Evolutionary conservation across 192 early-diverging fungal genomes (phyloP).

Genomic region (Podila epigama): DNA sequence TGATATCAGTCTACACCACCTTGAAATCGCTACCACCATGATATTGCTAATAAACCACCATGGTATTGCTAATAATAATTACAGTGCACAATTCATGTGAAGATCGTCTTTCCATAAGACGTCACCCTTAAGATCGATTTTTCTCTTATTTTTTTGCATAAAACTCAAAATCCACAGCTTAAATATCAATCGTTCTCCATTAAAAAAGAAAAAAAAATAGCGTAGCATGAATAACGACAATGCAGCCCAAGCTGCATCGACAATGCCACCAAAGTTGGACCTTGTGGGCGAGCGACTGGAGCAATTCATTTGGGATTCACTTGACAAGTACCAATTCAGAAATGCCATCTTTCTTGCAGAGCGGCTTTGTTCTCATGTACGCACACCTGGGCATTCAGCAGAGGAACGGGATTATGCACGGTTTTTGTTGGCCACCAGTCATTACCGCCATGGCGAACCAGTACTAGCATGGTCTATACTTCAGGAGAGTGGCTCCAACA

Average conservation of each 20-base stretch:
- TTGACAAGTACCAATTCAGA: conserved; percentile 50
- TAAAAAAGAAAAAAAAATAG: too few species aligned
- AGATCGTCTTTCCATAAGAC: too few species aligned
- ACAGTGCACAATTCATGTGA: too few species aligned
- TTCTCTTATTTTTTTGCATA: too few species aligned
- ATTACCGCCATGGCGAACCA: conserved; percentile 42
- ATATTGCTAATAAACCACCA: too few species aligned
- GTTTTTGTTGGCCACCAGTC: conserved; percentile 48
- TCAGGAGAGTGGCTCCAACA: conserved; percentile 24
- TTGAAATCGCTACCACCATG: too few species aligned
- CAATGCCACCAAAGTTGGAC: conserved; percentile 6
- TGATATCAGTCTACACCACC: too few species aligned
- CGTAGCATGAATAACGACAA: too few species aligned
- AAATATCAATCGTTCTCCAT: too few species aligned
- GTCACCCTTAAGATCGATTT: too few species aligned
- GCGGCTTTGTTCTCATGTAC: conserved; percentile 24
- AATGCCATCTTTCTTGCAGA: conserved; percentile 54
- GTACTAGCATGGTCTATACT: conserved; percentile 41
- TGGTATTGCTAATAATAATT: too few species aligned
- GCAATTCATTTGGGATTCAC: conserved; percentile 41
- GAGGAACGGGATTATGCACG: conserved; percentile 31
- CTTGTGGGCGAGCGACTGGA: conserved; percentile 25
- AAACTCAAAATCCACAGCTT: too few species aligned
- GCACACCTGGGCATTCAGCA: conserved; percentile 4
- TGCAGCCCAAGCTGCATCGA: background rate